A percentile compares a stretch with the other conserved stretches of the same genome.
Evolutionary conservation across 768 basidiomycete species (phyloP).

Genomic region (Myochromella boudieri): DNA sequence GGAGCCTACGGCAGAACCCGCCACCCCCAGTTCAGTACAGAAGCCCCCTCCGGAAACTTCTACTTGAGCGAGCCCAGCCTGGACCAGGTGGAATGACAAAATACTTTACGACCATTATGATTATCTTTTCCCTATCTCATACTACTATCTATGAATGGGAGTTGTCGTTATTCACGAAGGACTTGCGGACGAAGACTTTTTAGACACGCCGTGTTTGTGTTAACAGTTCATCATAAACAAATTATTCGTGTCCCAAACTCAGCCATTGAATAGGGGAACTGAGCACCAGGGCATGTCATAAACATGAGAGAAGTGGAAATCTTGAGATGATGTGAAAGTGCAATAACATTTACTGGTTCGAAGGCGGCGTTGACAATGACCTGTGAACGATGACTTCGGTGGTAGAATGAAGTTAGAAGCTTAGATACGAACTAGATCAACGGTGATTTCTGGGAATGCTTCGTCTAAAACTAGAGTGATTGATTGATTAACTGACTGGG

Average conservation of each 20-base stretch:
- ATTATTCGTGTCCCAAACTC: slow-evolving; percentile 57
- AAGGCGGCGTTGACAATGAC: slow-evolving; percentile 45
- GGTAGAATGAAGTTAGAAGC: background rate
- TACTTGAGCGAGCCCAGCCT: too few species aligned
- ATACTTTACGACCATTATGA: too few species aligned
- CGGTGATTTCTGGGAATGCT: slow-evolving; percentile 63
- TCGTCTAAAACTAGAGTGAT: slow-evolving; percentile 48
- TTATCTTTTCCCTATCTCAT: background rate
- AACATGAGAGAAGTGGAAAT: slow-evolving; percentile 61
- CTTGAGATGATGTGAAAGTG: slow-evolving; percentile 45
- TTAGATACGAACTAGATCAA: slow-evolving; percentile 51
- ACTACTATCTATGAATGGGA: too few species aligned
- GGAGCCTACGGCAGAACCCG: background rate
- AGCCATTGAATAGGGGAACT: slow-evolving; percentile 39
- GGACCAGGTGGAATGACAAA: too few species aligned
- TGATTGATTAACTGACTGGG: background rate
- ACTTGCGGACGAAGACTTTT: too few species aligned
- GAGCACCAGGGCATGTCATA: slow-evolving; percentile 56
- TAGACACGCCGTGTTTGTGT: too few species aligned
- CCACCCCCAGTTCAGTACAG: background rate
- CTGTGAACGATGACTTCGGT: slow-evolving; percentile 24
- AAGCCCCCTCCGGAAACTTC: too few species aligned
- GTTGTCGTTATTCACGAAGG: too few species aligned
- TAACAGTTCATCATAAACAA: too few species aligned
- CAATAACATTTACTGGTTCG: slow-evolving; percentile 44